Evolutionary conservation across 2,329 filamentous ascomycete genomes (phyloP), one percentile per base, ranked within the genome.

Genomic region (Colletotrichum shisoi): DNA sequence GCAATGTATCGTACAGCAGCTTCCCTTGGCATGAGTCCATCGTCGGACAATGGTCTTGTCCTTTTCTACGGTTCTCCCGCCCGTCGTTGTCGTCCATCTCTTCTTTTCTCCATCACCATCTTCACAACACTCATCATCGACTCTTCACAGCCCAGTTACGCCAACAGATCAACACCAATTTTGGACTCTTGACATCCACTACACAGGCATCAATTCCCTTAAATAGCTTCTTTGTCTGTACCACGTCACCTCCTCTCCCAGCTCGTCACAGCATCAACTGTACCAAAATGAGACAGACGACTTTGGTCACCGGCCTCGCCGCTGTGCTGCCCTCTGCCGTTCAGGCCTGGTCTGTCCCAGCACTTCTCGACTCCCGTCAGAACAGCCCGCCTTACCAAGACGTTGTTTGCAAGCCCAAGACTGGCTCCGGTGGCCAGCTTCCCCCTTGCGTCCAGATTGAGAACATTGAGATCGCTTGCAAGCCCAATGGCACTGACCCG

Each of bases 391-490:
- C 65, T n/a, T 60, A 62, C 46, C 63, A 62, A 46, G 68, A 70
- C 24, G 54, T 58, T 19, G 57, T 71, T 21, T 70, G 68, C 68
- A 68, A 66, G 54, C 69, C 69, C n/a, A 39, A 51, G 59, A 62
- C 59, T 17, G 34, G 57, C 31, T 39, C 54, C 11, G 53, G 53
- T 44, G 58, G 60, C 48, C 56, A 51, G 11, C 51, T 71, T 17
- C 72, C 74, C 17, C 76, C 75, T 17, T 78, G 76, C 65, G 63
- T 74, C 54, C 70, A 73, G 44, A 73, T 77, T 57, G 63, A 65
- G 57, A 71, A 65, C 60, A 76, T 78, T 57, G 75, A 76, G 66
- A 56, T 65, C 0, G 64, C 70, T n/a, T 79, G 76, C 70, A 59
- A 62, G 39, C 72, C 74, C 64, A 76, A 75, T 54, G 73, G 74